These are phyloP conservation scores for Penicillium angulare DNA, from an alignment of 495 filamentous ascomycete genomes.

Conservation along the genomic window DNA sequence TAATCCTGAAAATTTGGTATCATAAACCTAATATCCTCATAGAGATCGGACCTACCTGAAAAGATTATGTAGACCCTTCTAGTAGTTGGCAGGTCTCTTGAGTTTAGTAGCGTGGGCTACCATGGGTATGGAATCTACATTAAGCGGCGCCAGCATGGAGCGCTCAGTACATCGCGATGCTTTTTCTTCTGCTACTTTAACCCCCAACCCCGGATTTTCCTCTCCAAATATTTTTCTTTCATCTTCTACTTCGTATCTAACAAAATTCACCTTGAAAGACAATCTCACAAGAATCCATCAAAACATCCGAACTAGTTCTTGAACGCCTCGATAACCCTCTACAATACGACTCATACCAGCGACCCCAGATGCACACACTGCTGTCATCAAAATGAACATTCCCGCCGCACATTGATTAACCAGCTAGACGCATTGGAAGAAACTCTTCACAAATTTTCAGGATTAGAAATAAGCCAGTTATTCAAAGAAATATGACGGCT, in stretches of 20 bases:
- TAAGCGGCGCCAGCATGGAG: background rate
- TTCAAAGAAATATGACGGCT: background rate
- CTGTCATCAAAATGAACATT: conserved; percentile 8
- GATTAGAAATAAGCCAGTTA: background rate
- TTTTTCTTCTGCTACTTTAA: background rate
- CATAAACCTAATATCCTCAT: too few relatives aligned
- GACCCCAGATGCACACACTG: conserved; percentile 7
- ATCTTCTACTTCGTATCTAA: background rate
- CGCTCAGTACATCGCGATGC: background rate
- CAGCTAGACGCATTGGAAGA: background rate
- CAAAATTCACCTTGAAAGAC: background rate
- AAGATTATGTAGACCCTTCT: too few relatives aligned
- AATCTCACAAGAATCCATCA: background rate
- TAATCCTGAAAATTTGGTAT: too few relatives aligned
- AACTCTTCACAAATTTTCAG: background rate
- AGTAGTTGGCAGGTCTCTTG: too few relatives aligned
- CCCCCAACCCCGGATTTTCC: background rate
- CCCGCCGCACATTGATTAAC: background rate
- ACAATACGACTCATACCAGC: conserved; percentile 11
- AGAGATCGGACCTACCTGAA: too few relatives aligned
- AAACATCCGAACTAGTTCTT: conserved; percentile 8
- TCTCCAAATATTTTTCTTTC: too few relatives aligned
- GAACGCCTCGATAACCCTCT: conserved; percentile 2
- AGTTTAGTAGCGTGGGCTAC: too few relatives aligned
- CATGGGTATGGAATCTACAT: background rate